phyloP scores from a whole-genome alignment of 495 filamentous ascomycete genomes.

The Lichina pygmaea region DNA sequence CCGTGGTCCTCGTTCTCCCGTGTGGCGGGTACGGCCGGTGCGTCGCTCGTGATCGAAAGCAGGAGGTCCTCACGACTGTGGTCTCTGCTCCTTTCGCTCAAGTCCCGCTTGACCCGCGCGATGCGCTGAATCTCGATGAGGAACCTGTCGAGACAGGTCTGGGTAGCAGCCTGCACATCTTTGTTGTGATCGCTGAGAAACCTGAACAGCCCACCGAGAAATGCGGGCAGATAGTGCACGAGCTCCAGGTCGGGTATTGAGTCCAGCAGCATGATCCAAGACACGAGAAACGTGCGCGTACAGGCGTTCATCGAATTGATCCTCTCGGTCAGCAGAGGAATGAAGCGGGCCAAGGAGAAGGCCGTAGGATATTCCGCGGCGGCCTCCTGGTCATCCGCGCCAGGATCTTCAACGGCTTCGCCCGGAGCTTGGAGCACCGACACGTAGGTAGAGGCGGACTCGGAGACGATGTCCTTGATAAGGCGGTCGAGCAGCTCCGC shows the following conservation, averaged over 20 bases:
- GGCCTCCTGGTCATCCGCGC: conserved; percentile 19
- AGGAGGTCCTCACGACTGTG: conserved; percentile 27
- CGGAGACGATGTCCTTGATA: conserved; percentile 92
- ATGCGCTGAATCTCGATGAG: conserved; percentile 87
- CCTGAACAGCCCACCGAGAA: conserved; percentile 67
- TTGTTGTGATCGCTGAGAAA: conserved; percentile 79
- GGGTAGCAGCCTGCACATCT: conserved; percentile 83
- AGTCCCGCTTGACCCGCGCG: conserved; percentile 68
- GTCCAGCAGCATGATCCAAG: conserved; percentile 85
- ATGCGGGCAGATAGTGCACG: conserved; percentile 75
- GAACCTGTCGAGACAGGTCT: conserved; percentile 75
- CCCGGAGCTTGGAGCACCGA: conserved; percentile 46
- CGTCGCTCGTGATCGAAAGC: conserved; percentile 41
- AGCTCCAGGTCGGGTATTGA: conserved; percentile 94
- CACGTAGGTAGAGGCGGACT: conserved; percentile 86
- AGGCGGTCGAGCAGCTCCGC: conserved; percentile 88
- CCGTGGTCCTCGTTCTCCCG: conserved; percentile 8
- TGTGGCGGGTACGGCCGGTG: conserved; percentile 11
- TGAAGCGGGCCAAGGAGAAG: conserved; percentile 77
- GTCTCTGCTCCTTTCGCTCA: conserved; percentile 54
- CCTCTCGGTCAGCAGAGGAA: conserved; percentile 75
- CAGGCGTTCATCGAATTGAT: conserved; percentile 87
- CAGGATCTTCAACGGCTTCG: conserved; percentile 18
- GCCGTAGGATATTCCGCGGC: conserved; percentile 46
- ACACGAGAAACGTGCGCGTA: conserved; percentile 81